Evolutionary conservation across 2,329 filamentous ascomycete species (phyloP), one percentile per base, ranked within the genome.

Genomic region (Paraphaeosphaeria minitans): DNA sequence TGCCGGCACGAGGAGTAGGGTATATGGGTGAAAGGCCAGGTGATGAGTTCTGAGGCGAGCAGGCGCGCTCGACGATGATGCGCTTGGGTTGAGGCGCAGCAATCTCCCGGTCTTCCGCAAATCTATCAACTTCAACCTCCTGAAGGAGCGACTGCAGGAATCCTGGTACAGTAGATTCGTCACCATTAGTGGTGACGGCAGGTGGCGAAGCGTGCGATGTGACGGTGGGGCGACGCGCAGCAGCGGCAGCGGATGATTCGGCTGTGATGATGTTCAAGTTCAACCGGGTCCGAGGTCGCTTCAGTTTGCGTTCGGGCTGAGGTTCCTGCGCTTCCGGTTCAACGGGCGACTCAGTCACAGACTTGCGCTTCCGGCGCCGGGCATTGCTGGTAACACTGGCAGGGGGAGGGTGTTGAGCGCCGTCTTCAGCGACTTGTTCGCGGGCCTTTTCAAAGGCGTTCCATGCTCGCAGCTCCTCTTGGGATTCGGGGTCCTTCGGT

Each of bases 121-220:
- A 70, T 19, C 70, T 69, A 52, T 75, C 71, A 9, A 76, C 83
- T 71, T 96, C 93, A 1, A 98, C 92, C 75, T 98, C 94, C 73
- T 91, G 92, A 51, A 98, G 80, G 7, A 98, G 81, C 0, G 92
- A 94, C 24, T 92, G 91, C 8, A 98, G 82, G 72, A 98, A 94
- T 6, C 91, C 93, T 8, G 92, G 91, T 29, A 81, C 83, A 41
- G 80, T 75, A 29, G 66, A 67, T 62, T 59, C 80, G 41, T 59
- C 64, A 16, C 63, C 39, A 55, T 61, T 49, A 52, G 61, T 57
- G 63, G 66, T n/a, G 61, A 43, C 63, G 57, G 59, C 66, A 9
- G 63, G 60, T 14, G 66, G 74, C 55, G 66, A 64, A 71, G 74
- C 55, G 66, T 68, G 70, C 62, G 67, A 71, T 57, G 43, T 65